phyloP scores from a whole-genome alignment of 164 flowering plant species.

The Houttuynia cordata region DNA sequence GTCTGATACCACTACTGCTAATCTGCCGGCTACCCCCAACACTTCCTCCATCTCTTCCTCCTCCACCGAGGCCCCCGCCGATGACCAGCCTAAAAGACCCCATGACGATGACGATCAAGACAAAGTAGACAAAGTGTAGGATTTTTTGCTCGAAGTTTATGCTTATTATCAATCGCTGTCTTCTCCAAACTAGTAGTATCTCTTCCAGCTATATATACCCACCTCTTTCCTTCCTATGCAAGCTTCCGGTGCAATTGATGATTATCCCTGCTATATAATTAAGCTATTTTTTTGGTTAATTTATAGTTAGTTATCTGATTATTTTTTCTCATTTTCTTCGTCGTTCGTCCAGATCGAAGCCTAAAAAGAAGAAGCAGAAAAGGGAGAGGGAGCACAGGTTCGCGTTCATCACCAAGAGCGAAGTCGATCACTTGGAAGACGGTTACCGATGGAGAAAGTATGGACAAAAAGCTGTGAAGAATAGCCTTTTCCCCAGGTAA shows the following conservation, averaged over 20 bases:
- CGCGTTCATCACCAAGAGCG: slow-evolving; percentile 92
- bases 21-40: slow-evolving; percentile 59
- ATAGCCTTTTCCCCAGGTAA: slow-evolving; percentile 90
- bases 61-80: slow-evolving; percentile 43
- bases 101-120: slow-evolving; percentile 29
- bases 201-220: too few species aligned
- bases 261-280: not conserved
- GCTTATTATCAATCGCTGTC: not conserved
- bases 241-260: not conserved
- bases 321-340: not conserved
- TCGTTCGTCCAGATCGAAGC: slow-evolving; percentile 33
- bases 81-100: slow-evolving; percentile 14
- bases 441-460: slow-evolving; percentile 92
- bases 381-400: slow-evolving; percentile 69
- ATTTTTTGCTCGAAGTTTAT: not conserved
- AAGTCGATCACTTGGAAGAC: slow-evolving; percentile 81
- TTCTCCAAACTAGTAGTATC: not conserved
- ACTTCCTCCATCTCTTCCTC: slow-evolving; percentile 65
- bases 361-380: slow-evolving; percentile 69
- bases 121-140: slow-evolving; percentile 27
- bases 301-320: not conserved
- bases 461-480: slow-evolving; percentile 93
- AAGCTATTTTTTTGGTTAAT: too few species aligned
- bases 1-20: slow-evolving; percentile 40
- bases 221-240: not conserved